Evolutionary conservation across 208 protist species (phyloP).

Genomic region (Trypanosoma lewisi): DNA sequence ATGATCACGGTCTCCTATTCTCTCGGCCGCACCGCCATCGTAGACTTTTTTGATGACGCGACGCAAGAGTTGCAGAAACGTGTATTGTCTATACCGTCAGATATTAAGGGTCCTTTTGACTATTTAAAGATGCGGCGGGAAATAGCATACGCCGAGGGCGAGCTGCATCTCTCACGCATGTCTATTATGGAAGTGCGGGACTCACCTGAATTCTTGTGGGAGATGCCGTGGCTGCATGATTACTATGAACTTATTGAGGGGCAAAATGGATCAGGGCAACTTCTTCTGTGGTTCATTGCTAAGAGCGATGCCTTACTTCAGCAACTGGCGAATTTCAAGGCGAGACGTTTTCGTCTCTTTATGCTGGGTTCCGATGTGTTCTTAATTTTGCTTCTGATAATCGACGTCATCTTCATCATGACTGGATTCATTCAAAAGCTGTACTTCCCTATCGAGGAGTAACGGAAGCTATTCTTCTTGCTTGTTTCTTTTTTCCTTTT

Average conservation of each 20-base stretch:
- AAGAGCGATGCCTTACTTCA: constrained; percentile 66
- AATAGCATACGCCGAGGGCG: constrained; percentile 50
- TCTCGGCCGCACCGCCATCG: constrained; percentile 44
- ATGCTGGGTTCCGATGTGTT: constrained; percentile 76
- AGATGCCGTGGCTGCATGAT: constrained; percentile 64
- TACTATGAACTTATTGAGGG: constrained; percentile 58
- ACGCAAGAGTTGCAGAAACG: constrained; percentile 58
- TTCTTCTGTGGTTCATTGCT: constrained; percentile 56
- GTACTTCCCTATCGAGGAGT: constrained; percentile 44
- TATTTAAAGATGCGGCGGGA: constrained; percentile 61
- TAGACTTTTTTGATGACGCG: constrained; percentile 68
- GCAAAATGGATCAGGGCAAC: constrained; percentile 51
- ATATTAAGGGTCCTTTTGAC: constrained; percentile 55
- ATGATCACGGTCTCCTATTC: constrained; percentile 73
- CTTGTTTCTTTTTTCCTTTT: no score
- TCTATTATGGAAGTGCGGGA: constrained; percentile 51
- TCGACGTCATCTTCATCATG: constrained; percentile 63
- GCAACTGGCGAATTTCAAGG: constrained; percentile 60
- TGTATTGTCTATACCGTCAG: constrained; percentile 46
- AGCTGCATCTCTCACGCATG: constrained; percentile 55
- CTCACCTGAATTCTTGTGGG: constrained; percentile 68
- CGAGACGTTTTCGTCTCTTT: constrained; percentile 58
- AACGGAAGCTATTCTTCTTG: constrained; percentile 1
- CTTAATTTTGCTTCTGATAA: constrained; percentile 63
- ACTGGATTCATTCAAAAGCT: constrained; percentile 44